Evolutionary conservation across 139 green algal genomes (phyloP).

Genomic region (Chlorella ohadii): DNA sequence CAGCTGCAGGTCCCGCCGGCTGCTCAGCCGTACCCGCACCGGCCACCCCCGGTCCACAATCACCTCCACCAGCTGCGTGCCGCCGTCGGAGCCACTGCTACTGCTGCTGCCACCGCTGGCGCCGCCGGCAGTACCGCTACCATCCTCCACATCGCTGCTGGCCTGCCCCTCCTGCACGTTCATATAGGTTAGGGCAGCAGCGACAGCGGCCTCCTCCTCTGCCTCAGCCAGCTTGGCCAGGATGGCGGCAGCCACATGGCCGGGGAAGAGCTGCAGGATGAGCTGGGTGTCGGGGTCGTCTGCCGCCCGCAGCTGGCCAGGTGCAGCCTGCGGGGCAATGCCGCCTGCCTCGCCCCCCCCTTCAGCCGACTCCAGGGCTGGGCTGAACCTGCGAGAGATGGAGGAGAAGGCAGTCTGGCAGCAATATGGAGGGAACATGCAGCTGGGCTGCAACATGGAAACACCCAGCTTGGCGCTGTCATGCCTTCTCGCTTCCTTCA

Average conservation of each 20-base stretch:
- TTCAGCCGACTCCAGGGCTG: background rate
- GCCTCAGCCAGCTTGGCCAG: background rate
- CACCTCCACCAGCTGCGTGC: slow-evolving; percentile 77
- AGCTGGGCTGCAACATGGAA: too few species aligned
- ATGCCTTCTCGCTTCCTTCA: too few species aligned
- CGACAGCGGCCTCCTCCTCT: background rate
- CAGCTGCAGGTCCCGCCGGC: slow-evolving; percentile 61
- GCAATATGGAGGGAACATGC: too few species aligned
- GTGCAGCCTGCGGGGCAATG: background rate
- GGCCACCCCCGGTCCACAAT: slow-evolving; percentile 87
- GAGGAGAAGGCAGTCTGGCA: too few species aligned
- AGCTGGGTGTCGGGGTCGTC: slow-evolving; percentile 4
- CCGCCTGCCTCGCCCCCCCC: background rate
- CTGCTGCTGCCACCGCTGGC: too few species aligned
- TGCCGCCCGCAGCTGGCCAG: background rate
- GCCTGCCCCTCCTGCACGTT: background rate
- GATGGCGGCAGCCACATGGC: background rate
- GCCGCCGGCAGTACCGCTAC: too few species aligned
- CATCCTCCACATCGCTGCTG: too few species aligned
- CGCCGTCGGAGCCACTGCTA: background rate
- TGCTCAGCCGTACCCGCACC: slow-evolving; percentile 79
- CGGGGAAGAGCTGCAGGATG: slow-evolving; percentile 8
- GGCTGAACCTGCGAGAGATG: background rate
- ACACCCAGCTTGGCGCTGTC: too few species aligned
- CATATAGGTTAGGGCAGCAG: background rate